Evolutionary conservation across 2,329 filamentous ascomycete species (phyloP), one percentile per base, ranked within the genome.

Genomic region (Fusarium concolor): DNA sequence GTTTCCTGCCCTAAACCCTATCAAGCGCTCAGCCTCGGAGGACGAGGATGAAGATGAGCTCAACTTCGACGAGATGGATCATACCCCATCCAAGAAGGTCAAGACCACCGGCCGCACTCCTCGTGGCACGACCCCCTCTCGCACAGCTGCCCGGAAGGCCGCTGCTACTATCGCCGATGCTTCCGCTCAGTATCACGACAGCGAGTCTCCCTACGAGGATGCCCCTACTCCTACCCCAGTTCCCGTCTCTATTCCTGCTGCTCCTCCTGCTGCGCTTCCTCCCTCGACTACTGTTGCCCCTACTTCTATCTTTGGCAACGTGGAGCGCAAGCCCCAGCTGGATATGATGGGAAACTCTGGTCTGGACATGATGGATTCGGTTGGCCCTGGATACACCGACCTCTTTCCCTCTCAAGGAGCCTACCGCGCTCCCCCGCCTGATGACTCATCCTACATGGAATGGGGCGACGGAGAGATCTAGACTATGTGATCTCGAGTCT

Each of bases 401-500:
- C 28, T 47, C 35, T 55, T 61, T 15, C 8, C n/a, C 15, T 17
- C 18, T 18, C 14, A 20, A 15, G 22, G 18, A 26, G n/a, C 42
- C 37, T 45, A 37, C 10, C 45, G 46, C 11, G 51, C 15, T 12
- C 28, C 49, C 3, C 37, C 35, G n/a, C 29, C 31, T 4, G 62
- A 69, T 18, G 61, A 69, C 11, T 39, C 53, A 10, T 47, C 52
- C 39, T 68, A 51, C 43, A 62, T 69, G 49, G 56, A 68, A n/a
- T 62, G 55, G 20, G 68, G 71, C 6, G 79, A 81, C 15, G 80
- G 79, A 41, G 80, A 82, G 68, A 75, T 78, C 56, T 82, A 39
- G 51, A 12, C n/a, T 26, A 10, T 10, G 4, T 4, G 18, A 37
- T 33, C 26, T 35, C 18, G 29, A 49, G 37, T 29, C 28, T 17